Evolutionary conservation across 148 eudicot genomes (phyloP).

Genomic region (Beta vulgaris): DNA sequence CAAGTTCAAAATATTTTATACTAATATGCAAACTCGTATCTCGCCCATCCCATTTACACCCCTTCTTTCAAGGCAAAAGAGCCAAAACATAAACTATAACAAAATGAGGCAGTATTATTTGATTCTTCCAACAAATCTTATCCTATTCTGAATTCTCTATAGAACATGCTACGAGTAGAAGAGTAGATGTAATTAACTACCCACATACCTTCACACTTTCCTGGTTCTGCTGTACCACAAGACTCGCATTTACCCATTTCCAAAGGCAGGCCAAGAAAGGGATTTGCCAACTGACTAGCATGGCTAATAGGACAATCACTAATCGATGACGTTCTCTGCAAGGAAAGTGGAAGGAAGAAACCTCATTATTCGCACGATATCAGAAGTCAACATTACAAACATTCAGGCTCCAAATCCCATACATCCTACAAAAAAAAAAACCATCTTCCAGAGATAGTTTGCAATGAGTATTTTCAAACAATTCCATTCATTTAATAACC

Average conservation of each 20-base stretch:
- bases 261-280: conserved; percentile 77
- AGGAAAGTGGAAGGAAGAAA: neutral
- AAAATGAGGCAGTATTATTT: neutral
- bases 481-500: neutral
- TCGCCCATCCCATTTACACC: too few relatives aligned
- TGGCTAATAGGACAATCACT: conserved; percentile 76
- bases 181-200: neutral
- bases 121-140: neutral
- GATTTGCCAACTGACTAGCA: conserved; percentile 73
- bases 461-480: neutral
- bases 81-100: neutral
- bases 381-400: neutral
- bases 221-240: conserved; percentile 76
- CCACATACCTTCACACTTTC: conserved; percentile 73
- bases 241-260: conserved; percentile 79
- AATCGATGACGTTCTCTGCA: conserved; percentile 62
- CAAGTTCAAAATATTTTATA: too few relatives aligned
- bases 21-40: too few relatives aligned
- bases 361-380: neutral
- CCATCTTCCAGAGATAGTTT: neutral
- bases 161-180: neutral
- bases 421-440: neutral
- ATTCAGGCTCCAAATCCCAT: conserved; percentile 5
- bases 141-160: neutral
- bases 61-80: too few relatives aligned